Conservation (phyloP, 352 stramenopile genomes). For the Globisporangium cederbergense region DNA sequence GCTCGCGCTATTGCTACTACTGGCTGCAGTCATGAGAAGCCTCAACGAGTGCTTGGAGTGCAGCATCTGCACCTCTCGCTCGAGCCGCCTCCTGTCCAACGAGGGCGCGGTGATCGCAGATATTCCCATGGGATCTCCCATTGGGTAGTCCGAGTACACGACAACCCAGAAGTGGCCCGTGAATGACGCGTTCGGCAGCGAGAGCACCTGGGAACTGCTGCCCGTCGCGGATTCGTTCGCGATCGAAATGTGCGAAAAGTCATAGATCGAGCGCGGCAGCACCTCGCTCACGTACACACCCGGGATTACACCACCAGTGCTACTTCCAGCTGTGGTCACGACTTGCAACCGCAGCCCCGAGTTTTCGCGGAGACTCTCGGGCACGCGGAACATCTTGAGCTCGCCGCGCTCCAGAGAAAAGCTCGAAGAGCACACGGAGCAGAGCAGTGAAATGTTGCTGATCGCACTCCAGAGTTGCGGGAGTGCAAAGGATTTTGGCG, state of each 20-base stretch:
- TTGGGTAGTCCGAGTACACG: constrained; percentile 60
- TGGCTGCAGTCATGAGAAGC: constrained; percentile 7
- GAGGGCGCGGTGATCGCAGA: constrained; percentile 1
- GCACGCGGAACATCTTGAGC: constrained; percentile 63
- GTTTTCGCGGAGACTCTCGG: constrained; percentile 51
- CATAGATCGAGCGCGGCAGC: constrained; percentile 65
- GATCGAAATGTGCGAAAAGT: constrained; percentile 66
- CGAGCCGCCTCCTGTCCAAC: background rate
- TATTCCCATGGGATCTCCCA: constrained; percentile 18
- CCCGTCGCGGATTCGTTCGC: constrained; percentile 11
- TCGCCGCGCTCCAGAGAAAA: constrained; percentile 48
- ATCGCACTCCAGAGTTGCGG: constrained; percentile 57
- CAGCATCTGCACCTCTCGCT: constrained; percentile 3
- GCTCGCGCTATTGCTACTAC: constrained; percentile 3
- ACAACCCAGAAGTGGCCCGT: constrained; percentile 72
- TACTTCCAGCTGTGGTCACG: background rate
- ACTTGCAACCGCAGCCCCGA: constrained; percentile 37
- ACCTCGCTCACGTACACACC: constrained; percentile 74
- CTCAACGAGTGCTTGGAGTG: constrained; percentile 9
- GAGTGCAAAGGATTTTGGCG: constrained; percentile 48
- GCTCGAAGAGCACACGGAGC: constrained; percentile 38
- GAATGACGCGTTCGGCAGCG: constrained; percentile 48
- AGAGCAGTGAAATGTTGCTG: constrained; percentile 47
- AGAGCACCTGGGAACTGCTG: constrained; percentile 33
- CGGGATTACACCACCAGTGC: constrained; percentile 22